Conservation (phyloP, 139 green algal genomes). For the Coelastrella sp. region DNA sequence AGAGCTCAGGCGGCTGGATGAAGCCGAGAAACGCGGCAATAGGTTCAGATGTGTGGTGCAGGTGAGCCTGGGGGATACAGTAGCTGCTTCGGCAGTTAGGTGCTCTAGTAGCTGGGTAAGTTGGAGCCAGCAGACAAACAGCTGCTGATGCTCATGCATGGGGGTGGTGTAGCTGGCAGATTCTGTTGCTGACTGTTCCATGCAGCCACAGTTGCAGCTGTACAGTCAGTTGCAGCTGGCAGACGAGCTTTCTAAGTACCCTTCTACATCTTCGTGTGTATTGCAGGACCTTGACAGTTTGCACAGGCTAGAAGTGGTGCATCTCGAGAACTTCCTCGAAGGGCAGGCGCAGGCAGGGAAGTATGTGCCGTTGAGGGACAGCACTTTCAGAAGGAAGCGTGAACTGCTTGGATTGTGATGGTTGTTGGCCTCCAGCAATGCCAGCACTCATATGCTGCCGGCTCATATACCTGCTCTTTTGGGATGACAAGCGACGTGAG, state of each 20-base stretch:
- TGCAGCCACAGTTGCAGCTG: background rate
- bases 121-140: background rate
- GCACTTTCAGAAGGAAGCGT: constrained; percentile 27
- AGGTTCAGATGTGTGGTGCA: constrained; percentile 52
- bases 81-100: background rate
- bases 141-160: background rate
- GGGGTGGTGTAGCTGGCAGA: background rate
- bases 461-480: no score
- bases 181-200: background rate
- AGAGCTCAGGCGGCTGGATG: constrained; percentile 44
- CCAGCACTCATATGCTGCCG: no score
- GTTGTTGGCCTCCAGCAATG: no score
- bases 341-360: constrained; percentile 49
- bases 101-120: background rate
- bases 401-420: constrained; percentile 21
- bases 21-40: constrained; percentile 39
- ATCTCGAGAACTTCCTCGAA: constrained; percentile 55
- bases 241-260: background rate
- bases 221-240: background rate
- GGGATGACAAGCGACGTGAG: no score
- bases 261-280: background rate
- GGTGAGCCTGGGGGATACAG: background rate
- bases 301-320: constrained; percentile 52
- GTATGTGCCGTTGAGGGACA: constrained; percentile 45
- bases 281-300: constrained; percentile 52